Conservation (phyloP, 1,284 basidiomycete species). For the Microbotryum silenes-acaulis region DNA sequence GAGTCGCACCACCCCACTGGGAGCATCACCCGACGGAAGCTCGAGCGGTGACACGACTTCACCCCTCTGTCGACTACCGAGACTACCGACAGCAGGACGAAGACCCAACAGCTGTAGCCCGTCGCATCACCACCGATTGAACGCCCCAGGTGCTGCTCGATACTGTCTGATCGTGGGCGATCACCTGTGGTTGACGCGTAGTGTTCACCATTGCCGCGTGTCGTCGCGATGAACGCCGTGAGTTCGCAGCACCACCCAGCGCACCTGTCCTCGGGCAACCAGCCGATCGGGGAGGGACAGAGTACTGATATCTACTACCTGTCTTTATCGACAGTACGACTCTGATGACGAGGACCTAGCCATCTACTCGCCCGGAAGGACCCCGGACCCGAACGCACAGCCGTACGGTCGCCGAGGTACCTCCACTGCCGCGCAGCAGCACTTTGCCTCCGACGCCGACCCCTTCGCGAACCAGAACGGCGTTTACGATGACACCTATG, state of each 20-base stretch:
- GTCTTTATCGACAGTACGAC: slow-evolving; percentile 14
- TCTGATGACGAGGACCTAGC: slow-evolving; percentile 32
- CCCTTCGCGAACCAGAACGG: slow-evolving; percentile 24
- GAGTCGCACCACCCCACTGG: no score
- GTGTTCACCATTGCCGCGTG: background rate
- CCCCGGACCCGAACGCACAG: background rate
- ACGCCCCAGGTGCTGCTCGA: no score
- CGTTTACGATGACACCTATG: slow-evolving; percentile 15
- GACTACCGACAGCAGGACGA: no score
- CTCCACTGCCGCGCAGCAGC: slow-evolving; percentile 1
- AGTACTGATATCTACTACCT: background rate
- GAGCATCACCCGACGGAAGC: no score
- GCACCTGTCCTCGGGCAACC: background rate
- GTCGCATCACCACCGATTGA: no score
- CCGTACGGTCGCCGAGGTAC: slow-evolving; percentile 1
- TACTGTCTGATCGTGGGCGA: no score
- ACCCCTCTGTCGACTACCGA: no score
- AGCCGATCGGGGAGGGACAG: background rate
- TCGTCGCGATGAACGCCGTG: background rate
- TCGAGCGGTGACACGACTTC: no score
- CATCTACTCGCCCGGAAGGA: slow-evolving; percentile 15
- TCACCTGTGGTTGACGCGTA: no score
- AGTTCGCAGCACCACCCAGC: background rate
- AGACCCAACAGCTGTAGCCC: no score
- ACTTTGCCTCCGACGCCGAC: slow-evolving; percentile 2